phyloP scores from a whole-genome alignment of 768 basidiomycete species.

The Phylloporus rhodoxanthus region DNA sequence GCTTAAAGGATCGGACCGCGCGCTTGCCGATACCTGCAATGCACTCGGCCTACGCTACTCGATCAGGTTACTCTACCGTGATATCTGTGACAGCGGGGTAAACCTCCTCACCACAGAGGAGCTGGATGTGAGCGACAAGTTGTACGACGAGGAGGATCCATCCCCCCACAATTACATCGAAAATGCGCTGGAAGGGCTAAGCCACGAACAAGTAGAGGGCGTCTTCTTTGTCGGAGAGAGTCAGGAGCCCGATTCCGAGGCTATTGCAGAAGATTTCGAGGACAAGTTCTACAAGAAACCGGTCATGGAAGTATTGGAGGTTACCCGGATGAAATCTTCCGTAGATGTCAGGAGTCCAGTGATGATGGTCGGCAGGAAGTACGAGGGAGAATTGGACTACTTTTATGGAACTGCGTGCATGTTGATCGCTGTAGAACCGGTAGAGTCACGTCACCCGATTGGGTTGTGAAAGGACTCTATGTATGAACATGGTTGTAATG shows the following conservation, averaged over 20 bases:
- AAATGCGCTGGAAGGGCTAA: not conserved
- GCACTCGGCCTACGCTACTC: slow-evolving; percentile 4
- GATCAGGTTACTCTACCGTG: slow-evolving; percentile 3
- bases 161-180: rapidly evolving
- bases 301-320: slow-evolving; percentile 6
- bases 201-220: slow-evolving; percentile 4
- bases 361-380: slow-evolving; percentile 3
- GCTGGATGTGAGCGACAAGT: not conserved
- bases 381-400: not conserved
- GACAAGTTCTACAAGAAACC: not conserved
- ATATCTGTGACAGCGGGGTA: rapidly evolving
- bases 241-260: not conserved
- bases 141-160: not conserved
- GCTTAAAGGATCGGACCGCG: slow-evolving; percentile 12
- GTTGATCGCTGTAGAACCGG: slow-evolving; percentile 6
- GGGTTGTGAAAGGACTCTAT: not conserved
- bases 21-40: slow-evolving; percentile 3
- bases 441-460: not conserved
- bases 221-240: not conserved
- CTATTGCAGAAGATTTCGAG: not conserved
- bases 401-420: slow-evolving; percentile 16
- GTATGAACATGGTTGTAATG: too few species aligned
- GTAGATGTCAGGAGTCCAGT: not conserved
- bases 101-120: slow-evolving; percentile 1
- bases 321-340: slow-evolving; percentile 10